phyloP scores from a whole-genome alignment of 2,329 filamentous ascomycete species.

The Berkeleyomyces rouxiae region DNA sequence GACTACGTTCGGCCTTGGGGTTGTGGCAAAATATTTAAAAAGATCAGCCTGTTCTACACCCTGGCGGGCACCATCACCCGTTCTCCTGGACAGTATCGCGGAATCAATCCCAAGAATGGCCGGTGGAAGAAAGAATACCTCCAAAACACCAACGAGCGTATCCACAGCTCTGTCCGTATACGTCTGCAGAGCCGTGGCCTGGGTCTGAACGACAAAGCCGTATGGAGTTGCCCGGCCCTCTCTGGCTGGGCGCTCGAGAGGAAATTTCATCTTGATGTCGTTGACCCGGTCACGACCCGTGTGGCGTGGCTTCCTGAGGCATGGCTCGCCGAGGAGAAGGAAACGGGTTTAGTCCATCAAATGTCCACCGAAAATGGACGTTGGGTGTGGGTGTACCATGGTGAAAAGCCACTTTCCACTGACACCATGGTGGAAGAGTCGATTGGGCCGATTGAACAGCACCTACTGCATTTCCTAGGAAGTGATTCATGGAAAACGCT shows the following conservation, averaged over 20 bases:
- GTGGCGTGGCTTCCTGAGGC: slow-evolving; percentile 4
- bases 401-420: slow-evolving; percentile 25
- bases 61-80: slow-evolving; percentile 28
- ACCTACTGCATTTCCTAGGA: slow-evolving; percentile 28
- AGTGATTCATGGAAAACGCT: slow-evolving; percentile 22
- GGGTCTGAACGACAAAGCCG: slow-evolving; percentile 29
- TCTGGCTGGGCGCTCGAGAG: slow-evolving; percentile 26
- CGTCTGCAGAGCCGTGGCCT: slow-evolving; percentile 34
- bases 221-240: slow-evolving; percentile 32
- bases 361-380: slow-evolving; percentile 19
- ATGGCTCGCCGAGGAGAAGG: slow-evolving; percentile 15
- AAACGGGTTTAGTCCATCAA: slow-evolving; percentile 11
- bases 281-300: background rate
- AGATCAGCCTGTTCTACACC: slow-evolving; percentile 26
- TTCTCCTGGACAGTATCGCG: slow-evolving; percentile 32
- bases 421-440: slow-evolving; percentile 35
- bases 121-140: slow-evolving; percentile 25
- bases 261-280: background rate
- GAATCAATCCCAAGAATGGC: slow-evolving; percentile 26
- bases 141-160: slow-evolving; percentile 36
- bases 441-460: slow-evolving; percentile 35
- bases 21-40: slow-evolving; percentile 28
- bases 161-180: slow-evolving; percentile 38
- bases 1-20: slow-evolving; percentile 28
- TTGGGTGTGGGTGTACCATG: slow-evolving; percentile 40